Conservation (phyloP, 2,329 filamentous ascomycete species). For the Monosporascus sp. region DNA sequence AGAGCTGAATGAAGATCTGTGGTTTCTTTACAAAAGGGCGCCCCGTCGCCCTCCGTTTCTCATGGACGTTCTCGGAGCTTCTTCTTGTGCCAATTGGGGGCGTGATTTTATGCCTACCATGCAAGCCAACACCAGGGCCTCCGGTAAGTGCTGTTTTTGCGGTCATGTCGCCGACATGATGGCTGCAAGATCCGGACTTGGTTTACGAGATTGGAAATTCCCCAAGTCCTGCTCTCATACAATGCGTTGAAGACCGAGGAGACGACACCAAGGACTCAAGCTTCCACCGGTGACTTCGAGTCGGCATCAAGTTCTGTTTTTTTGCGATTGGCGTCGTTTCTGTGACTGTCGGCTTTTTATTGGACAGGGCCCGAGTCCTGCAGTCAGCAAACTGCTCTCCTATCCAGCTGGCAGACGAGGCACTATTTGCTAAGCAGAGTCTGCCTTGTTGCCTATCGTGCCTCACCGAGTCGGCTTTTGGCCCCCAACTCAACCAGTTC, state of each 20-base stretch:
- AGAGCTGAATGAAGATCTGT: not conserved
- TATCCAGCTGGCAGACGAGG: constrained; percentile 28
- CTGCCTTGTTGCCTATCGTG: constrained; percentile 33
- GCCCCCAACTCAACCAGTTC: constrained; percentile 27
- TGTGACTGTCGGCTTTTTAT: constrained; percentile 16
- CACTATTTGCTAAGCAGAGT: constrained; percentile 25
- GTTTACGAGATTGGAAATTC: constrained; percentile 3
- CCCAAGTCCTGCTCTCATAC: constrained; percentile 12
- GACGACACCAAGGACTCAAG: constrained; percentile 14
- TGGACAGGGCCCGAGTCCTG: constrained; percentile 28
- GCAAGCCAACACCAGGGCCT: not conserved
- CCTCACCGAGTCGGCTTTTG: constrained; percentile 28
- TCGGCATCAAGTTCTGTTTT: constrained; percentile 16
- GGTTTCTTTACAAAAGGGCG: not conserved
- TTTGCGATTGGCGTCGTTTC: constrained; percentile 12
- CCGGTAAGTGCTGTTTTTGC: not conserved
- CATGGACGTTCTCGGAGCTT: not conserved
- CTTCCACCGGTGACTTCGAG: constrained; percentile 14
- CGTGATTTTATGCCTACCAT: not conserved
- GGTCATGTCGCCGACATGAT: not conserved
- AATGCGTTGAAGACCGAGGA: constrained; percentile 25
- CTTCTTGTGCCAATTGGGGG: not conserved
- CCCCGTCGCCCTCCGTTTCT: not conserved
- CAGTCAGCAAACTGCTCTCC: constrained; percentile 27
- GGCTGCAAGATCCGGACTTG: not conserved